A percentile compares a stretch with the other conserved stretches of the same genome.
Conservation (phyloP, 148 eudicot species). For the Mesembryanthemum crystallinum region DNA sequence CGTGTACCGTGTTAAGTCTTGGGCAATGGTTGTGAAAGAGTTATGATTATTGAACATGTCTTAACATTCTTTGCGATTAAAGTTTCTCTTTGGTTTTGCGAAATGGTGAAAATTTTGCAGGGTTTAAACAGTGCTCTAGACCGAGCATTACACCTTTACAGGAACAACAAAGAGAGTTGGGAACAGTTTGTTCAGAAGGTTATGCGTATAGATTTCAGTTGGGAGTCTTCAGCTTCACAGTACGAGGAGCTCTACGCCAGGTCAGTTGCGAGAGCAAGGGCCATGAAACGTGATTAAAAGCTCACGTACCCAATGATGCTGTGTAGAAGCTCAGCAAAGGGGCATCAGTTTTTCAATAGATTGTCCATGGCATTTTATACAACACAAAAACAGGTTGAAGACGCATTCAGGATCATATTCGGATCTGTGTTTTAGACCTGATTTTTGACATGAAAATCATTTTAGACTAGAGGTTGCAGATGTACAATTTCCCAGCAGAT, state of each 20-base stretch:
- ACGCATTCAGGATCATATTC: background rate
- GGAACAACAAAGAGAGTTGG: slow-evolving; percentile 55
- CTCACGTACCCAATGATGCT: background rate
- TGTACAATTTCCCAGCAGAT: background rate
- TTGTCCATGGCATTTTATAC: background rate
- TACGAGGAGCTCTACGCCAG: slow-evolving; percentile 78
- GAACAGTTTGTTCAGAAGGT: slow-evolving; percentile 72
- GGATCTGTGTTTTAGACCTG: too few species aligned
- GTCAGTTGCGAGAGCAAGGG: slow-evolving; percentile 69
- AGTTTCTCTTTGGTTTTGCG: background rate
- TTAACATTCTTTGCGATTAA: background rate
- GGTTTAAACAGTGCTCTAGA: slow-evolving; percentile 72
- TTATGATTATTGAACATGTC: background rate
- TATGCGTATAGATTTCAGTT: slow-evolving; percentile 83
- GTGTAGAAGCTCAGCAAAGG: background rate
- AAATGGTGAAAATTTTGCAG: slow-evolving; percentile 24
- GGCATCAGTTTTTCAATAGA: background rate
- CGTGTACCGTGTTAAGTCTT: too few species aligned
- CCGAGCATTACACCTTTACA: slow-evolving; percentile 63
- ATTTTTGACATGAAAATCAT: background rate
- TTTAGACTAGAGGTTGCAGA: background rate
- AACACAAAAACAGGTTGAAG: background rate
- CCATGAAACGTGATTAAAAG: slow-evolving; percentile 34
- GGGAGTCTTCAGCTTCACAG: slow-evolving; percentile 76
- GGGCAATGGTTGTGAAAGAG: too few species aligned